Conservation (phyloP, 2,329 filamentous ascomycete species). For the Knoxdaviesia capensis region DNA sequence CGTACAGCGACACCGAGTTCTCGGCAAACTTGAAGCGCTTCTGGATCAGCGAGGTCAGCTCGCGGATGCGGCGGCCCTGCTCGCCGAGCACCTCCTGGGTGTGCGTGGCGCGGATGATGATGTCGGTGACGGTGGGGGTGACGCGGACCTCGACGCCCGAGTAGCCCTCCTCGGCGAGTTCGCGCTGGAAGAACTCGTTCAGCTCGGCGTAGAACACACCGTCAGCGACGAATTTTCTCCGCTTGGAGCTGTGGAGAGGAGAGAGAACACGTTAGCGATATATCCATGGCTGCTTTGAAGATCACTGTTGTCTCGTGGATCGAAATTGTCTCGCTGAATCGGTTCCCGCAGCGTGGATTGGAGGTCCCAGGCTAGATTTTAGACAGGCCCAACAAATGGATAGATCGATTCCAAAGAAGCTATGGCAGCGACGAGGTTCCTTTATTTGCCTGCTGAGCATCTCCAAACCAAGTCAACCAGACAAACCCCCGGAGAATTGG, state of each 20-base stretch:
- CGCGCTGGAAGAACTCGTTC: constrained; percentile 99
- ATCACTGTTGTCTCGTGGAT: no score
- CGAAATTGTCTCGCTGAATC: no score
- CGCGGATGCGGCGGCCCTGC: constrained; percentile 98
- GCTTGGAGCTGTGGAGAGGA: constrained; percentile 48
- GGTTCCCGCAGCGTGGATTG: no score
- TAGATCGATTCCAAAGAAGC: no score
- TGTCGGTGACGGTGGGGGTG: constrained; percentile 98
- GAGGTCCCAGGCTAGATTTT: no score
- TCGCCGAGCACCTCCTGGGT: constrained; percentile 99
- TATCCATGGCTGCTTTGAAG: not conserved
- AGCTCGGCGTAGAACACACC: constrained; percentile 99
- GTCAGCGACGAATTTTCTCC: constrained; percentile 89
- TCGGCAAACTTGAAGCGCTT: constrained; percentile 99
- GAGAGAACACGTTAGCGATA: constrained; percentile 4
- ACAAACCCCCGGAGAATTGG: no score
- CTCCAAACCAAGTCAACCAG: no score
- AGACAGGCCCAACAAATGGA: no score
- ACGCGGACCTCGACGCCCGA: constrained; percentile 99
- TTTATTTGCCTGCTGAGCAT: no score
- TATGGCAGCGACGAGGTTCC: no score
- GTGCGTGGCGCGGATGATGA: constrained; percentile 99
- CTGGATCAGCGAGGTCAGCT: constrained; percentile 99
- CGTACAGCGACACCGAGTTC: constrained; percentile 99
- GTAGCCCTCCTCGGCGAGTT: constrained; percentile 99